Evolutionary conservation across 768 basidiomycete species (phyloP).

Genomic region (Russula vinacea): DNA sequence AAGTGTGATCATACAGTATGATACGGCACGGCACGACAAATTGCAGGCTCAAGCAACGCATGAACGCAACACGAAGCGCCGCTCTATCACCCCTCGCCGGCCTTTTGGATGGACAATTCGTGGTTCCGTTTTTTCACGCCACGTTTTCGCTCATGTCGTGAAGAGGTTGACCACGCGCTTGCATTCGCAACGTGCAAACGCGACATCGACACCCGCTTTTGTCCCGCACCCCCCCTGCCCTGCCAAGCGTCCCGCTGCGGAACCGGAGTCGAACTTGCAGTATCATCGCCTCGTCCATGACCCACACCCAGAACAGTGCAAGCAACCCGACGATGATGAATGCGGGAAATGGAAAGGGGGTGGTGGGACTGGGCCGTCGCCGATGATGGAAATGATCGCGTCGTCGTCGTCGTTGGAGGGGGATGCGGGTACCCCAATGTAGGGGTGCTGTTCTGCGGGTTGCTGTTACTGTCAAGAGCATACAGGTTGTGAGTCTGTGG

Average conservation of each 20-base stretch:
- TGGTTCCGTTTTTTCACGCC: not conserved
- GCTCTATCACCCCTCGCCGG: not conserved
- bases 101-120: too few relatives aligned
- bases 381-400: too few relatives aligned
- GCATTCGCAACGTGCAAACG: conserved; percentile 19
- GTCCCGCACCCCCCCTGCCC: not conserved
- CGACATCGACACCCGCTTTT: conserved; percentile 22
- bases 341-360: not conserved
- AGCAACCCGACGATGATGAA: not conserved
- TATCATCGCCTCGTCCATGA: not conserved
- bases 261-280: not conserved
- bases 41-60: not conserved
- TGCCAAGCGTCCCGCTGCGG: not conserved
- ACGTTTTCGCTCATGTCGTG: not conserved
- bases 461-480: not conserved
- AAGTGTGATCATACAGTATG: not conserved
- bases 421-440: not conserved
- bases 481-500: not conserved
- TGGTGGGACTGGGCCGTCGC: not conserved
- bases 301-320: conserved; percentile 16
- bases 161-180: conserved; percentile 19
- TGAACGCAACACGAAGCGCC: not conserved
- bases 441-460: not conserved
- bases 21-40: not conserved
- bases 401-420: not conserved